Conservation (phyloP, 1,139 yeast species). For the Blastobotrys arbuscula region DNA sequence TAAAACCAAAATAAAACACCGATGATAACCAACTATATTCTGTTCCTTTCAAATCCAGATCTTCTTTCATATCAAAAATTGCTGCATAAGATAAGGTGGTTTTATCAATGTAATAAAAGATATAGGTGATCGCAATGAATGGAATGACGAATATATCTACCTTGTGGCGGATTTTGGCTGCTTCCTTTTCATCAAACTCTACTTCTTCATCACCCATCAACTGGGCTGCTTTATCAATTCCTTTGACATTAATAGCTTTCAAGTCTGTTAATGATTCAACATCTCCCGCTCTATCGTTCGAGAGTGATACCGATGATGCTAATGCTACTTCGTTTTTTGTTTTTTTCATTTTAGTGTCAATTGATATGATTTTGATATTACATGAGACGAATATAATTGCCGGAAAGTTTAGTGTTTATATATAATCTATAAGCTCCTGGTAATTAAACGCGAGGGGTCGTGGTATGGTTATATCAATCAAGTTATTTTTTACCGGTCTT, state of each 20-base stretch:
- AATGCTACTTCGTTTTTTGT: too few relatives aligned
- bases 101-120: slow-evolving; percentile 61
- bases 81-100: slow-evolving; percentile 55
- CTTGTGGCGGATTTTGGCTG: slow-evolving; percentile 36
- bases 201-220: slow-evolving; percentile 11
- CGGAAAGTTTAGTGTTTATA: too few relatives aligned
- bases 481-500: too few relatives aligned
- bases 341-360: too few relatives aligned
- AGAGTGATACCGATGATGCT: too few relatives aligned
- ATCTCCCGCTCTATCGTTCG: too few relatives aligned
- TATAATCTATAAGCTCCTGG: too few relatives aligned
- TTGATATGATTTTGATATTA: too few relatives aligned
- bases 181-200: slow-evolving; percentile 21
- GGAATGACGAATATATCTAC: slow-evolving; percentile 53
- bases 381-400: too few relatives aligned
- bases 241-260: neutral
- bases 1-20: slow-evolving; percentile 50
- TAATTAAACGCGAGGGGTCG: too few relatives aligned
- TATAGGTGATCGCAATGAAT: slow-evolving; percentile 48
- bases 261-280: slow-evolving; percentile 1
- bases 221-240: slow-evolving; percentile 5
- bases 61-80: slow-evolving; percentile 49
- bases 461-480: too few relatives aligned
- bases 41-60: slow-evolving; percentile 35
- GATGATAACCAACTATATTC: slow-evolving; percentile 55